phyloP scores from a whole-genome alignment of 306 rosid species.

The Corylus americana region DNA sequence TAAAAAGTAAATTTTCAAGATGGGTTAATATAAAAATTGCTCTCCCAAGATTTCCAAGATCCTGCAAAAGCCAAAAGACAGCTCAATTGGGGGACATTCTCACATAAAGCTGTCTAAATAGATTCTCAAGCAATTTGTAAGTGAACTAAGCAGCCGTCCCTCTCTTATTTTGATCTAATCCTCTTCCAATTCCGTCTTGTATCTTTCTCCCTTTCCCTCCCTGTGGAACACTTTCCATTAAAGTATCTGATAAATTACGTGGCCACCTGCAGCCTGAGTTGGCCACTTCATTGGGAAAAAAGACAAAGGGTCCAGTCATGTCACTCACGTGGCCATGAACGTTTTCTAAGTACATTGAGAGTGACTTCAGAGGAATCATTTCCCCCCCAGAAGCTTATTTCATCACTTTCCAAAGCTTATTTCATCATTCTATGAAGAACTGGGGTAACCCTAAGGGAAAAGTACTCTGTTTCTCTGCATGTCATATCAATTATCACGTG shows the following conservation, averaged over 20 bases:
- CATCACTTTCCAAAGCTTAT: not conserved
- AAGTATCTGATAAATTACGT: not conserved
- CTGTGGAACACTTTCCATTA: not conserved
- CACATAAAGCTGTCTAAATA: not conserved
- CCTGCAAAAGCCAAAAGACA: not conserved
- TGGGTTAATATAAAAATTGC: not conserved
- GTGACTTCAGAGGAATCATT: not conserved
- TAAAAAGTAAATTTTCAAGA: not conserved
- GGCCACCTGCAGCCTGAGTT: not conserved
- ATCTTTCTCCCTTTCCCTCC: not conserved
- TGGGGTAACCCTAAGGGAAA: not conserved
- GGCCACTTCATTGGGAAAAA: not conserved
- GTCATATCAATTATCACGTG: not conserved
- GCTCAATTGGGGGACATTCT: not conserved
- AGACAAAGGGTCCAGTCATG: constrained; percentile 30
- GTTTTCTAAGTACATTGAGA: constrained; percentile 5
- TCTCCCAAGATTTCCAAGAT: not conserved
- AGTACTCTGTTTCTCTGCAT: not conserved
- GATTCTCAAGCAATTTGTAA: constrained; percentile 17
- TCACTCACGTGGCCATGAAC: constrained; percentile 29
- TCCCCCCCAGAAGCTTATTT: not conserved
- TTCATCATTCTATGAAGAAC: not conserved
- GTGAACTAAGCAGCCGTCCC: not conserved
- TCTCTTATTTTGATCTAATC: not conserved
- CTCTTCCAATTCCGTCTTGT: not conserved